Base-by-base conservation (phyloP, 164 flowering plant genomes). In the Macadamia tetraphylla region DNA sequence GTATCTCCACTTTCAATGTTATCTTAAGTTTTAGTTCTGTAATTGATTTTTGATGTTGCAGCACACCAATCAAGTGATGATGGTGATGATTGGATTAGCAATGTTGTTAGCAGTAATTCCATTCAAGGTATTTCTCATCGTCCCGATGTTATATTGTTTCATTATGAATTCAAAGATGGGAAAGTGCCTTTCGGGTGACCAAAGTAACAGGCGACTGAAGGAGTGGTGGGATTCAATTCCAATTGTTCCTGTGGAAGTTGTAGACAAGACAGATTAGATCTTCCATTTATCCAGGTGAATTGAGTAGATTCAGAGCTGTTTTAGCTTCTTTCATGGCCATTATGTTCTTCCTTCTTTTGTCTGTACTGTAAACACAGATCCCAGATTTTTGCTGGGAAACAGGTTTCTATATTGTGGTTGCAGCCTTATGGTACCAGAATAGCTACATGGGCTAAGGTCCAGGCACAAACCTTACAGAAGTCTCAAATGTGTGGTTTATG, bases 191-290 rank as follows among this genome's bases (percentile, higher is more conserved):
- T 64, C 62, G 13, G 77, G 65, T 15, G 76, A 79, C 6, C 72
- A 62, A 57, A 81, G 87, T 1, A 70, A 81, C 23, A 71, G 96
- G 44, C 75, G 97, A 18, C 35, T 86, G 3, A 83, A 75, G 70
- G 97, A 90, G 67, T 89, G 97, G 99, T 94, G 99, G 99, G 83
- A 85, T 52, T 87, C 97, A 0, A 87, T 92, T 58, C 97, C 97
- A 0, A 79, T 89, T 3, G 62, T 83, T 58, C 90, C 89, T 0
- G 87, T 92, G 0, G 83, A 84, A 35, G 62, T 80, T 10, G 79
- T 67, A 0, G 83, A 84, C 29, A 68, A 79, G 40, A 63, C 64
- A 60, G 51, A 46, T 8, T 46, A 46, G 51, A 8, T 46, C 5
- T 35, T 35, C 40, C 40, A 2, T 9, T 5, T 43, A 43, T 43